Base-by-base conservation (phyloP, 1,139 yeast species). In the Candida buenavistaensis region DNA sequence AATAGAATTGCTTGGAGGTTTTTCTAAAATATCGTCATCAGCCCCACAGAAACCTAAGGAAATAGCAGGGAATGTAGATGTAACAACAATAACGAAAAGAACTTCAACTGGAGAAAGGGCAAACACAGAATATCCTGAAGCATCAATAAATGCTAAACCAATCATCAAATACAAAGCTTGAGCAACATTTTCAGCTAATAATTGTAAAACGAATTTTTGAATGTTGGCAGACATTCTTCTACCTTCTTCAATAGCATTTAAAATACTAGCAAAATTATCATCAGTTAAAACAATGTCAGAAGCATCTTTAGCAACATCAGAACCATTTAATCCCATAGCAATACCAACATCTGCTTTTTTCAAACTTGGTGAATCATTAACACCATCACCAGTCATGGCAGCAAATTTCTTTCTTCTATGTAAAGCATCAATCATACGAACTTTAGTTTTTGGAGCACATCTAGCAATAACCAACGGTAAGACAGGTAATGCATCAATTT, bases 261-360 rank as follows among this genome's bases (percentile, higher is more conserved):
- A 68, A 46, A 92, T 92, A 1, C 97, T 89, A 35, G 94, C 81
- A 61, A 92, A 90, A 56, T 90, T 97, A 61, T 92, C 97, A 61
- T 92, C 96, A 3, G 96, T 90, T 41, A 92, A 70, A 36, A 92
- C 92, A 97, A 92, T 92, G 59, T 92, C 98, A 4, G 97, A 88
- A 0, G 97, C 97, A 59, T 92, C 98, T 54, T 92, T 92, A 32
- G 98, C 98, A 31, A 92, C 98, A 60, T 92, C 98, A 0, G 97
- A 90, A 38, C 98, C 98, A 62, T 85, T 80, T 50, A 81, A 78
- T 41, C 98, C 98, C 98, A 92, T 92, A 20, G 96, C 84, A 51
- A 92, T 83, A 48, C 95, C 94, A 38, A 85, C 88, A 58, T 85
- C 92, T 1, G 94, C 86, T 44, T 76, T 80, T 54, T 83, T 83